phyloP scores from a whole-genome alignment of 306 rosid genomes.

The Hippophae gyantsensis region DNA sequence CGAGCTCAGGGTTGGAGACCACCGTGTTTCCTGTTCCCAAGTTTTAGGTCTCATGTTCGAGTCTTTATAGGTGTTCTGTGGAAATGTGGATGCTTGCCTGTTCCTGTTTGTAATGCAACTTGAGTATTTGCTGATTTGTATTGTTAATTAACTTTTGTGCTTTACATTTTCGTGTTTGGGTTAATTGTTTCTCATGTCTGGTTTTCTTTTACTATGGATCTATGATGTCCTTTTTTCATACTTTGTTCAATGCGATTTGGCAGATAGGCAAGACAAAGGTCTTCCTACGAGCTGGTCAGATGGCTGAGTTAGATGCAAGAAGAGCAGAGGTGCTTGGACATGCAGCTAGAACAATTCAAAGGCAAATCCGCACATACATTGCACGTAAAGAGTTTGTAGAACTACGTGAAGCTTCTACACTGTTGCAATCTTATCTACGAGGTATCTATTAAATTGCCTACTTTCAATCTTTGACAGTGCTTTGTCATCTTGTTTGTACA shows the following conservation, averaged over 20 bases:
- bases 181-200: too few relatives aligned
- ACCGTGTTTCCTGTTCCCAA: too few relatives aligned
- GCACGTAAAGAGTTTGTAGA: constrained; percentile 82
- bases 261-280: constrained; percentile 95
- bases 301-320: constrained; percentile 98
- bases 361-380: constrained; percentile 86
- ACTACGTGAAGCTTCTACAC: constrained; percentile 74
- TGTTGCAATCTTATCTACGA: constrained; percentile 79
- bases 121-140: too few relatives aligned
- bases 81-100: too few relatives aligned
- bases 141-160: too few relatives aligned
- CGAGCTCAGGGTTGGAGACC: too few relatives aligned
- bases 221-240: constrained; percentile 14
- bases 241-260: constrained; percentile 38
- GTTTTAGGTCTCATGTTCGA: too few relatives aligned
- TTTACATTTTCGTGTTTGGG: too few relatives aligned
- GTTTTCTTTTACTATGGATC: neutral
- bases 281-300: constrained; percentile 95
- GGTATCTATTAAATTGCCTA: constrained; percentile 32
- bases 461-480: constrained; percentile 13
- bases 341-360: constrained; percentile 85
- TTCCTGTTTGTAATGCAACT: too few relatives aligned
- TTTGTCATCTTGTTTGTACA: constrained; percentile 8
- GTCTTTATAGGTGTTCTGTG: too few relatives aligned
- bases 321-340: constrained; percentile 94